A percentile compares a stretch with the other conserved stretches of the same genome.
phyloP scores from a whole-genome alignment of 176 grass and related monocot genomes.

The Rhynchospora breviuscula region DNA sequence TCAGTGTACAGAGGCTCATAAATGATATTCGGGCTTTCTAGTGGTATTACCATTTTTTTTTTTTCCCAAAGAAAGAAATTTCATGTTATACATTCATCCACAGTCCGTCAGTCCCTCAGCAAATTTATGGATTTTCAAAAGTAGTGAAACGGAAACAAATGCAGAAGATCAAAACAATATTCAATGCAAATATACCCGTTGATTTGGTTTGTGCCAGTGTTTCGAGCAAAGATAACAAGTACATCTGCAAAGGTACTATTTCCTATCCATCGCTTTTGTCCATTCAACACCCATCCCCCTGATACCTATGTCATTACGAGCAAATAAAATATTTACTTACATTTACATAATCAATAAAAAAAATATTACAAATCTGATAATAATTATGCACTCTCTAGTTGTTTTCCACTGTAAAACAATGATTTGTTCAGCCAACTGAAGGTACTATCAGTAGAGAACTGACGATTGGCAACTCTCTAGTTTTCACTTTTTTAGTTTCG shows the following conservation, averaged over 20 bases:
- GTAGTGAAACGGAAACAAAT: background rate
- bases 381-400: background rate
- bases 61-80: background rate
- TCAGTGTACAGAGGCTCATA: background rate
- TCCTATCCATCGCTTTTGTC: constrained; percentile 96
- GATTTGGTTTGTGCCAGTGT: constrained; percentile 76
- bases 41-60: background rate
- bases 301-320: constrained; percentile 50
- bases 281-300: constrained; percentile 84
- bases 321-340: constrained; percentile 10
- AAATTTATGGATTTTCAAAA: background rate
- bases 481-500: background rate
- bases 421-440: background rate
- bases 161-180: background rate
- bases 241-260: constrained; percentile 95
- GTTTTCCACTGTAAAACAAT: background rate
- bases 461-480: background rate
- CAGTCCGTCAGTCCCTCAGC: background rate
- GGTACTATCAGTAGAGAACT: background rate
- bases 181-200: constrained; percentile 52
- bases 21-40: background rate
- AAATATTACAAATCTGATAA: background rate
- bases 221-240: constrained; percentile 75
- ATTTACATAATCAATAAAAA: background rate
- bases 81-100: background rate